Base-by-base conservation (phyloP, 352 stramenopile species). In the Pythium pyrilobum region DNA sequence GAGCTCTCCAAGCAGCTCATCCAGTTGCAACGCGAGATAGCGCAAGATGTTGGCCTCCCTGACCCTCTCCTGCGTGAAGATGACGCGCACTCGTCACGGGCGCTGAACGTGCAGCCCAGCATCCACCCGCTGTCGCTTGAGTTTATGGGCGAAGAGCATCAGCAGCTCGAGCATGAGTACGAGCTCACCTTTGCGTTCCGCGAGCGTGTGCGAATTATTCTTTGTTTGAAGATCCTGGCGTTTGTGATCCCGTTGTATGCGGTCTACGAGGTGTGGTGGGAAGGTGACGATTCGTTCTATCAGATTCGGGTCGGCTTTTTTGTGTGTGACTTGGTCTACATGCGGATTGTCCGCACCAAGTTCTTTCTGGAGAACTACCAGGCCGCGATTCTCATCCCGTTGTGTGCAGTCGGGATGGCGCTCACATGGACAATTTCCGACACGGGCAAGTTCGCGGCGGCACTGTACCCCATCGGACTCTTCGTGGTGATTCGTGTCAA, bases 401-500 rank as follows among this genome's bases (percentile, higher is more conserved):
- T 86, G 42, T 79, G 71, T 32, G 61, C 76, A 2, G 62, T 87
- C 18, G 80, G 81, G 0, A 92, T 95, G 74, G 80, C 72, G 2
- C 69, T 92, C 13, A 93, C 85, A 1, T 44, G 91, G 12, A 90
- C 77, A 11, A 92, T 95, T 47, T 88, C 78, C 0, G 82, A 93
- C 44, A 89, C 81, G 1, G 85, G 85, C 16, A 89, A 89, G 16
- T 93, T 95, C 21, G 82, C 81, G 10, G 77, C 83, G 0, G 83
- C 82, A 0, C 59, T 95, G 13, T 93, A 89, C 61, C 81, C 82
- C 0, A 80, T 93, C 8, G 73, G 72, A 8, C 67, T 95, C 4
- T 93, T 93, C 28, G 77, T 87, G 20, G 82, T 93, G 25, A 81
- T 92, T 31, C 81, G 83, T 16, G 80, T 91, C 46, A 94, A 94